These are phyloP conservation scores for Pisolithus microcarpus DNA, from an alignment of 768 basidiomycete genomes.

Conservation along the genomic window DNA sequence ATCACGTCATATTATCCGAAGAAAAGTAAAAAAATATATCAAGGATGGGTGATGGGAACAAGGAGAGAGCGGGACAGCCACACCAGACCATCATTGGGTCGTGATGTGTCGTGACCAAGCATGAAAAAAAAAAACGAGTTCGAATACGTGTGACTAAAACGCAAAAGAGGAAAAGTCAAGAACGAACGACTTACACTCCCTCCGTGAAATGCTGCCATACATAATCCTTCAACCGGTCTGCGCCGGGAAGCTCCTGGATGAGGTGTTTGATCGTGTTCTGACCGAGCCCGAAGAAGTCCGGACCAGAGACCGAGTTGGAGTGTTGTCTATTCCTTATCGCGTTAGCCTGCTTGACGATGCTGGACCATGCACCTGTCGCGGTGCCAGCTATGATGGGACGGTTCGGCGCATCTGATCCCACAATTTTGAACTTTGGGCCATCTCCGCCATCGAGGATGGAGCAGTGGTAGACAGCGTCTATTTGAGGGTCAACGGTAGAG, in stretches of 20 bases:
- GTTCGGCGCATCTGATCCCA: conserved; percentile 63
- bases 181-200: conserved; percentile 59
- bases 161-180: conserved; percentile 3
- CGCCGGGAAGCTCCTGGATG: conserved; percentile 76
- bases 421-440: conserved; percentile 80
- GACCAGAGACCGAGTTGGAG: conserved; percentile 81
- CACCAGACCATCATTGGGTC: neutral
- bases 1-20: conserved; percentile 24
- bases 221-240: conserved; percentile 67
- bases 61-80: conserved; percentile 8
- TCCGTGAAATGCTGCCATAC: conserved; percentile 84
- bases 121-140: neutral
- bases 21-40: conserved; percentile 18
- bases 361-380: conserved; percentile 82
- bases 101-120: neutral
- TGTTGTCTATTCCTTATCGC: conserved; percentile 74
- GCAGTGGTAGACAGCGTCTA: conserved; percentile 72
- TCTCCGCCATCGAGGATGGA: conserved; percentile 81
- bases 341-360: conserved; percentile 77
- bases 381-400: conserved; percentile 77
- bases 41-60: conserved; percentile 13
- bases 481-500: conserved; percentile 61
- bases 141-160: neutral
- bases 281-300: conserved; percentile 82
- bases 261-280: conserved; percentile 87